These are phyloP conservation scores for Magnusiomyces sp. DNA, from an alignment of 1,139 yeast genomes.

Conservation along the genomic window DNA sequence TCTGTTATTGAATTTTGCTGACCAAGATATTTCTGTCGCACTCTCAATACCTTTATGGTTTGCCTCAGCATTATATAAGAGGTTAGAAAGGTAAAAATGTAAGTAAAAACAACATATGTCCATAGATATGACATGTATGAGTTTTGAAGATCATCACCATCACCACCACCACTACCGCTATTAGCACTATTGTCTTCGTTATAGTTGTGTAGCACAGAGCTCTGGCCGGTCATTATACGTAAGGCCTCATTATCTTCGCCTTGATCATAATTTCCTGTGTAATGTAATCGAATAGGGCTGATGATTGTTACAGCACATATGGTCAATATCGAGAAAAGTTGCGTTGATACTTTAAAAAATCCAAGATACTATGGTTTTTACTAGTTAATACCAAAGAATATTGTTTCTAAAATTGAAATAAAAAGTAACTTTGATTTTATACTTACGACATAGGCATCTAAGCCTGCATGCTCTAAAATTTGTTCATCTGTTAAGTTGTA, in stretches of 20 bases:
- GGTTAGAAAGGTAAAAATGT: constrained; percentile 67
- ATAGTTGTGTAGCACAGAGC: constrained; percentile 9
- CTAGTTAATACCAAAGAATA: neutral
- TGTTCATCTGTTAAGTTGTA: constrained; percentile 62
- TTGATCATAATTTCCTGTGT: constrained; percentile 61
- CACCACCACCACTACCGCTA: constrained; percentile 16
- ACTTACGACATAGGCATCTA: constrained; percentile 71
- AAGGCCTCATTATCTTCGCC: constrained; percentile 35
- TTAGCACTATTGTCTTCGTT: constrained; percentile 19
- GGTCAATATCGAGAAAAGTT: constrained; percentile 48
- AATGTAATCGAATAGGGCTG: constrained; percentile 64
- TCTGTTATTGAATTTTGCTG: constrained; percentile 87
- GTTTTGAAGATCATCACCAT: constrained; percentile 21
- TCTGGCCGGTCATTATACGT: neutral
- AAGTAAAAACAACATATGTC: constrained; percentile 84
- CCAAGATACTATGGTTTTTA: constrained; percentile 41
- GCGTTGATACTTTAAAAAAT: constrained; percentile 71
- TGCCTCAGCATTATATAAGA: constrained; percentile 54
- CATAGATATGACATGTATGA: constrained; percentile 40
- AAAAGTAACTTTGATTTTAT: neutral
- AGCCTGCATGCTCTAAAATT: constrained; percentile 79
- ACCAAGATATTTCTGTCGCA: constrained; percentile 78
- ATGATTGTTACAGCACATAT: constrained; percentile 57
- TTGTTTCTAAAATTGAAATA: neutral
- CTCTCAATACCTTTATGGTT: constrained; percentile 61